phyloP scores from a whole-genome alignment of 2,329 filamentous ascomycete genomes.

The Balansia obtecta region DNA sequence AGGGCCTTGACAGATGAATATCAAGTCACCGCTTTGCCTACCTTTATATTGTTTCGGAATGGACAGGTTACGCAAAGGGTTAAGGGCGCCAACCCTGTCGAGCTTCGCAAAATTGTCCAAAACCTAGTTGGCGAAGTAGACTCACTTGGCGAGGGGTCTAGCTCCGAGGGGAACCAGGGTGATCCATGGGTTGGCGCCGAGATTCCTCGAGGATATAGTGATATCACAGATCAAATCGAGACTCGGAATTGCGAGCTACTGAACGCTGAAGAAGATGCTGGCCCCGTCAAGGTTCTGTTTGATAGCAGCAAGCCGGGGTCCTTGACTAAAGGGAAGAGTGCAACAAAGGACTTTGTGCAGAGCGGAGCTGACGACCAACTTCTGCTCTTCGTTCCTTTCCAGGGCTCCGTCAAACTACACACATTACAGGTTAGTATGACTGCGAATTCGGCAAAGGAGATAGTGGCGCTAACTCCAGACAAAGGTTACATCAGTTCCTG shows the following conservation, averaged over 20 bases:
- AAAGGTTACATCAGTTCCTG: slow-evolving; percentile 75
- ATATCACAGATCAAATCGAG: slow-evolving; percentile 76
- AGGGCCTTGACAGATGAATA: slow-evolving; percentile 63
- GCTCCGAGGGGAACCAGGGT: slow-evolving; percentile 25
- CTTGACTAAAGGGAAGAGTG: slow-evolving; percentile 42
- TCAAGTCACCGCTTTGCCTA: slow-evolving; percentile 65
- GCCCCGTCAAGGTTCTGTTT: slow-evolving; percentile 62
- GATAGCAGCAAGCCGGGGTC: slow-evolving; percentile 53
- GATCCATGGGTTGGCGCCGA: slow-evolving; percentile 59
- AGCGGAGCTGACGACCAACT: slow-evolving; percentile 96
- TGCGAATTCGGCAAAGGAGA: background rate
- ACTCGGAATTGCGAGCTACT: slow-evolving; percentile 70
- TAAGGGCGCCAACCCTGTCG: slow-evolving; percentile 58
- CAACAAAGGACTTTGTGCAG: slow-evolving; percentile 72
- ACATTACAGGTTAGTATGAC: slow-evolving; percentile 47
- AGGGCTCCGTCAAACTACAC: slow-evolving; percentile 78
- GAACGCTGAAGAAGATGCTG: slow-evolving; percentile 71
- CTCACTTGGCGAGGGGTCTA: slow-evolving; percentile 33
- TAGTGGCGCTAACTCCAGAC: background rate
- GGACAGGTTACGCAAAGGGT: slow-evolving; percentile 56
- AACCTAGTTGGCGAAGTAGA: slow-evolving; percentile 58
- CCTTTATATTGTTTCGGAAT: slow-evolving; percentile 80
- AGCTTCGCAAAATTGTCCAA: slow-evolving; percentile 58
- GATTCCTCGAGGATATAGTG: slow-evolving; percentile 67
- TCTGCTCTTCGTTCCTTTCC: slow-evolving; percentile 85